Evolutionary conservation across 1,284 basidiomycete genomes (phyloP), one percentile per base, ranked within the genome.

Genomic region (Apiotrichum siamense): DNA sequence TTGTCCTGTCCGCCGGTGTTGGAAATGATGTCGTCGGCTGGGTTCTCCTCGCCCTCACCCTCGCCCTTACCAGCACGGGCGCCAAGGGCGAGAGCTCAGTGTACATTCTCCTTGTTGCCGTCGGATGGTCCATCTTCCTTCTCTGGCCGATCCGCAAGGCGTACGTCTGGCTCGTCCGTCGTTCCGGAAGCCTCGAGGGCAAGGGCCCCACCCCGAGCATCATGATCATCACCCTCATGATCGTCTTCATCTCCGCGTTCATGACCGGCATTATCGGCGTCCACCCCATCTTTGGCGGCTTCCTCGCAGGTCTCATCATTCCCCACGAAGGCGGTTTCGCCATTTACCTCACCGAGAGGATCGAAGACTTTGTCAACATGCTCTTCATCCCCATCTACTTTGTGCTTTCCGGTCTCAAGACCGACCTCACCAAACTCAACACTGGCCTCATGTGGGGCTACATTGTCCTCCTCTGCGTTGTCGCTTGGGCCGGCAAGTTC

Each of bases 1-100:
- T 96, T 26, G 90, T 89, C 4, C 81, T 98, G 4, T 88, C 88
- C 1, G 94, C 94, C 0, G 92, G 94, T 42, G 90, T 97, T 1
- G 90, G 86, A 3, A 97, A 96, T 73, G 93, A 85, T 58, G 79
- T 84, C 39, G 78, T 84, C 49, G 91, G 79, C 24, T 81, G 80
- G 79, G 72, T 80, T 37, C 69, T 81, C 25, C 74, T 82, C 32
- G 93, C 93, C 0, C 77, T 97, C 44, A 87, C 87, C 7, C 86
- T 97, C 9, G 87, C 91, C 0, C 82, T 97, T 38, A 88, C 93
- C 55, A 43, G 41, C 41, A n/a, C 41, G 5, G 96, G 94, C 57
- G 57, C 57, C 23, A 62, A 64, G 10, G 70, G 72, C 3, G 65
- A 87, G 1, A 85, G 81, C 1, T 87, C 88, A 0, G 76, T 96